These are phyloP conservation scores for Elsinoe arachidis DNA, from an alignment of 2,329 filamentous ascomycete genomes.

Conservation along the genomic window DNA sequence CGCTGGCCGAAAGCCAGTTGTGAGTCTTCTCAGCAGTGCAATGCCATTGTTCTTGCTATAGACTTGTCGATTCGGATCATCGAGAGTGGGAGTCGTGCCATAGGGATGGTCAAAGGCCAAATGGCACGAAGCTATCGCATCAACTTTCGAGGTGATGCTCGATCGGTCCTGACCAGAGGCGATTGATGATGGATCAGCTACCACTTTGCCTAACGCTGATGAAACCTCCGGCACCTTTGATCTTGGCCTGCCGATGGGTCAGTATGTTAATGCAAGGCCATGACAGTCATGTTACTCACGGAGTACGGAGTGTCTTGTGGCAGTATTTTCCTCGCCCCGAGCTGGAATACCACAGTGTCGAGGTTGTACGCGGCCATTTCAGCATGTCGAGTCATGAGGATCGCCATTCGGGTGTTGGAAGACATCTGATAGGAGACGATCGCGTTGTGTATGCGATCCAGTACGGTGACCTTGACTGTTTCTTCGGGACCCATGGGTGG, in stretches of 20 bases:
- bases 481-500: background rate
- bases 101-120: too few species aligned
- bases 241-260: background rate
- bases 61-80: background rate
- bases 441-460: background rate
- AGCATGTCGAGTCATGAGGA: background rate
- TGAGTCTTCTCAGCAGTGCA: too few species aligned
- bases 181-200: background rate
- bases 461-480: background rate
- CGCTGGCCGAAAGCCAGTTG: too few species aligned
- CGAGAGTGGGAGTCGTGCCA: background rate
- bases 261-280: background rate
- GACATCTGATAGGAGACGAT: slow-evolving; percentile 6
- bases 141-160: background rate
- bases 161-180: background rate
- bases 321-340: background rate
- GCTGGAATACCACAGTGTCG: background rate
- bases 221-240: background rate
- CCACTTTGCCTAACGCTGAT: background rate
- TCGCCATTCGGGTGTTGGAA: background rate
- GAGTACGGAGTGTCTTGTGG: slow-evolving; percentile 2
- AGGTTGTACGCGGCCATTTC: slow-evolving; percentile 7
- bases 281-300: background rate
- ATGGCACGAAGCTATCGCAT: background rate
- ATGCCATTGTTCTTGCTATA: too few species aligned